These are phyloP conservation scores for Pilobolus umbonatus DNA, from an alignment of 192 early-diverging fungal species.

Conservation along the genomic window DNA sequence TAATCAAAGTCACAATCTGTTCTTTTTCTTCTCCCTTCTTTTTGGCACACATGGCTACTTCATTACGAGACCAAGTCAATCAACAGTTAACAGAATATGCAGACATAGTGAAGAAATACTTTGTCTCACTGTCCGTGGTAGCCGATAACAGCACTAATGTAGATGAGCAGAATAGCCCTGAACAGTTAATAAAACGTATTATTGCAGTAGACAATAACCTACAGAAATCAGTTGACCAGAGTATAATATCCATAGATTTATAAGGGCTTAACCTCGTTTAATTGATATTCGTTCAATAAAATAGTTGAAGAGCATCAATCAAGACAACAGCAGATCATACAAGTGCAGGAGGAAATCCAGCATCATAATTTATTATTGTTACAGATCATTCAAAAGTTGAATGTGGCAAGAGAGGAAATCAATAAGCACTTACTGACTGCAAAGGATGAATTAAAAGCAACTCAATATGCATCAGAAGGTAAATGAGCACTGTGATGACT, in stretches of 20 bases:
- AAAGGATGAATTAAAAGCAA: constrained; percentile 24
- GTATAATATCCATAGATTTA: constrained; percentile 19
- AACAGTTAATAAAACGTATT: constrained; percentile 36
- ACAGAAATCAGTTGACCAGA: constrained; percentile 44
- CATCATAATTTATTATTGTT: constrained; percentile 37
- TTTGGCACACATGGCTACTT: constrained; percentile 11
- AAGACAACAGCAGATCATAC: constrained; percentile 40
- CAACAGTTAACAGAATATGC: constrained; percentile 31
- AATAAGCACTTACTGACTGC: constrained; percentile 27
- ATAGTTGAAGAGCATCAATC: constrained; percentile 47
- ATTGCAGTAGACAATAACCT: constrained; percentile 37
- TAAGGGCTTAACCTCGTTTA: not conserved
- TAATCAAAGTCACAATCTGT: too few relatives aligned
- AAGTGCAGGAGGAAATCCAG: constrained; percentile 45
- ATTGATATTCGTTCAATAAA: not conserved
- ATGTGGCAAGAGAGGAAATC: constrained; percentile 29
- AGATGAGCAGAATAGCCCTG: constrained; percentile 21
- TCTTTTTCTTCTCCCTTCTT: constrained; percentile 3
- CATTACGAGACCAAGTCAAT: constrained; percentile 32
- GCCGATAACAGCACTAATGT: constrained; percentile 23
- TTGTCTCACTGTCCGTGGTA: constrained; percentile 13
- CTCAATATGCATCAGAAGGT: constrained; percentile 29
- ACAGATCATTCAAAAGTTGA: constrained; percentile 32
- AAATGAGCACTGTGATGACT: not conserved
- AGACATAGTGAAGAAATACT: constrained; percentile 20